Evolutionary conservation across 768 basidiomycete genomes (phyloP).

Genomic region (Trichaptum fuscoviolaceum): DNA sequence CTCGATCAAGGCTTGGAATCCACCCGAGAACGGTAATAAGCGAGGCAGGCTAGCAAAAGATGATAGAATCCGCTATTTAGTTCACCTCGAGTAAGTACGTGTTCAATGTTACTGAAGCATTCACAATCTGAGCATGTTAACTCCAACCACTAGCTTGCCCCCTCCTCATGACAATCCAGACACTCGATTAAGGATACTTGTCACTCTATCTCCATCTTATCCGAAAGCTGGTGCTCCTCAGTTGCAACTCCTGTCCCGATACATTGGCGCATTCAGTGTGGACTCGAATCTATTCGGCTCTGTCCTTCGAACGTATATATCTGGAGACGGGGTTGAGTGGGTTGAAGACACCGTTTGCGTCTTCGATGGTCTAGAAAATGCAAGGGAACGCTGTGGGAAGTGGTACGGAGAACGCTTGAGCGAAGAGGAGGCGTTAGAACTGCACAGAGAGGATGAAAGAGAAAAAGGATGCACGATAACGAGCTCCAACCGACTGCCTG

Average conservation of each 20-base stretch:
- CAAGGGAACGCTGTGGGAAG: conserved; percentile 54
- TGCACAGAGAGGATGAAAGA: conserved; percentile 47
- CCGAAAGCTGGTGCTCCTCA: conserved; percentile 69
- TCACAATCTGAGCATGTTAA: neutral
- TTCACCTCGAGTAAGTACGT: conserved; percentile 52
- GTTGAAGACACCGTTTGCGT: conserved; percentile 68
- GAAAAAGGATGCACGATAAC: conserved; percentile 13
- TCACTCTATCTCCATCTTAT: conserved; percentile 47
- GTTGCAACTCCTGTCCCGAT: conserved; percentile 78
- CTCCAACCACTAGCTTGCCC: conserved; percentile 36
- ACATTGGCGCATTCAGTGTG: conserved; percentile 74
- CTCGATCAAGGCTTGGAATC: conserved; percentile 55
- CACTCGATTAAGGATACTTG: conserved; percentile 29
- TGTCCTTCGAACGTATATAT: conserved; percentile 77
- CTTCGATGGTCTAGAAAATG: conserved; percentile 80
- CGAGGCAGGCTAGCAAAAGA: conserved; percentile 20
- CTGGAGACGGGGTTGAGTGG: conserved; percentile 74
- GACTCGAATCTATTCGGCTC: conserved; percentile 71
- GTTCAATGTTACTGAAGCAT: neutral
- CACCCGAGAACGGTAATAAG: conserved; percentile 21
- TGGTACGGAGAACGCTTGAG: conserved; percentile 73
- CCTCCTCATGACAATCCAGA: conserved; percentile 47
- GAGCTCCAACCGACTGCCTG: conserved; percentile 1
- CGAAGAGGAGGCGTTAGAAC: conserved; percentile 47
- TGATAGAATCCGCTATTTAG: conserved; percentile 54